These are phyloP conservation scores for Ophiostoma sp. DNA, from an alignment of 2,329 filamentous ascomycete species.

Conservation along the genomic window DNA sequence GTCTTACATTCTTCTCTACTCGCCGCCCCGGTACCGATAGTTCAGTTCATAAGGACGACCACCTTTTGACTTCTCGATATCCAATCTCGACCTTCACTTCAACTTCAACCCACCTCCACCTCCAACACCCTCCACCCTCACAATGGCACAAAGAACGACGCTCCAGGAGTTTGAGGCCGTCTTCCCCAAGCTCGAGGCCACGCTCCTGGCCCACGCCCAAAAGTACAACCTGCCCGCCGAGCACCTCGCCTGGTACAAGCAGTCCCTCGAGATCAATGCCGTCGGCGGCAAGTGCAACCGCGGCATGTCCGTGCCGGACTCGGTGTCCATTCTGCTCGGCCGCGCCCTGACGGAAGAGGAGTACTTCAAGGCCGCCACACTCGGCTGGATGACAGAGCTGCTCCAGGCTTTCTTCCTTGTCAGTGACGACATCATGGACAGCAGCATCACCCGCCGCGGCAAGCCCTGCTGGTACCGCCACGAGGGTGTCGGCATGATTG, in stretches of 20 bases:
- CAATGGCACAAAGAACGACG: constrained; percentile 70
- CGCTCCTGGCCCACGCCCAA: constrained; percentile 75
- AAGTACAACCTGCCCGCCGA: constrained; percentile 80
- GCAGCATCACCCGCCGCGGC: constrained; percentile 89
- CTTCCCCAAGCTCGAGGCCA: constrained; percentile 82
- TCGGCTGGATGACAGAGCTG: constrained; percentile 97
- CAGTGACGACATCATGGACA: constrained; percentile 98
- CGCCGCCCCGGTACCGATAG: constrained; percentile 1
- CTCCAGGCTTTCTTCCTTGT: constrained; percentile 99
- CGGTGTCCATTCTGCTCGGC: constrained; percentile 73
- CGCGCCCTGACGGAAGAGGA: constrained; percentile 73
- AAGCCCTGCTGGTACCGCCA: constrained; percentile 96
- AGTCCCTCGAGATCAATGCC: constrained; percentile 84
- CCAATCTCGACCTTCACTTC: neutral
- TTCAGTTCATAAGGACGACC: neutral
- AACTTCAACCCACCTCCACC: neutral
- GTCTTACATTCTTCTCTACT: neutral
- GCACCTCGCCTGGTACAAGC: constrained; percentile 83
- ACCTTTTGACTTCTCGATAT: neutral
- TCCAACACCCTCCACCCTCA: neutral
- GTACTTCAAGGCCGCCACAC: constrained; percentile 82
- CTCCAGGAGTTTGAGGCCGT: constrained; percentile 86
- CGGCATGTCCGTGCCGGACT: constrained; percentile 96
- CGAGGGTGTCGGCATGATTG: constrained; percentile 86
- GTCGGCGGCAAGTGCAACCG: constrained; percentile 97